These are phyloP conservation scores for Globisporangium takayamanum DNA, from an alignment of 352 stramenopile species.

Conservation along the genomic window DNA sequence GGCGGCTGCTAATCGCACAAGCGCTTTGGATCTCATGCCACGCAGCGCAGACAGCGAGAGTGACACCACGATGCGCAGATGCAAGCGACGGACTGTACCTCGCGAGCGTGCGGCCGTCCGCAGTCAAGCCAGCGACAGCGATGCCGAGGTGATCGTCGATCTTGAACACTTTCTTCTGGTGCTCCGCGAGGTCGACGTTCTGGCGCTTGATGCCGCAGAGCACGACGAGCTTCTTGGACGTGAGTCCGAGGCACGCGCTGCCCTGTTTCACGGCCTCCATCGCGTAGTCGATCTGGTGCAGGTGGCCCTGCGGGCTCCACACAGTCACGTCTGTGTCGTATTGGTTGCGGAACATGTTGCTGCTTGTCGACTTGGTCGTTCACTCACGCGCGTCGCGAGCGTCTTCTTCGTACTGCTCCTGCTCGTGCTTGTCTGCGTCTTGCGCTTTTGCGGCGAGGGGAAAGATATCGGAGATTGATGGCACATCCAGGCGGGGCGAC, in stretches of 20 bases:
- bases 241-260: slow-evolving; percentile 94
- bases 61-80: no score
- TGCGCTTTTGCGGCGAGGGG: no score
- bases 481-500: no score
- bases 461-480: no score
- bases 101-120: slow-evolving; percentile 94
- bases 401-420: no score
- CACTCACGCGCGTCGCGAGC: neutral
- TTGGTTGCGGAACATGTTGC: slow-evolving; percentile 97
- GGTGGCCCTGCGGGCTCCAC: slow-evolving; percentile 97
- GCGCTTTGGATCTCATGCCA: neutral
- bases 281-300: slow-evolving; percentile 98
- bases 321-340: slow-evolving; percentile 99
- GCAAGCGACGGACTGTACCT: slow-evolving; percentile 18
- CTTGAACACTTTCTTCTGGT: slow-evolving; percentile 98
- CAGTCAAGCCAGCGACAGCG: slow-evolving; percentile 96
- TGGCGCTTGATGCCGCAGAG: slow-evolving; percentile 84
- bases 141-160: slow-evolving; percentile 99
- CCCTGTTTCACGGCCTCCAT: slow-evolving; percentile 96
- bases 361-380: neutral
- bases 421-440: no score
- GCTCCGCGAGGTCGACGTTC: slow-evolving; percentile 88
- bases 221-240: slow-evolving; percentile 92
- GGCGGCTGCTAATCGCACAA: neutral
- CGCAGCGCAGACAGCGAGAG: neutral